phyloP scores from a whole-genome alignment of 108 stramenopile species.

The Licmophora abbreviata region DNA sequence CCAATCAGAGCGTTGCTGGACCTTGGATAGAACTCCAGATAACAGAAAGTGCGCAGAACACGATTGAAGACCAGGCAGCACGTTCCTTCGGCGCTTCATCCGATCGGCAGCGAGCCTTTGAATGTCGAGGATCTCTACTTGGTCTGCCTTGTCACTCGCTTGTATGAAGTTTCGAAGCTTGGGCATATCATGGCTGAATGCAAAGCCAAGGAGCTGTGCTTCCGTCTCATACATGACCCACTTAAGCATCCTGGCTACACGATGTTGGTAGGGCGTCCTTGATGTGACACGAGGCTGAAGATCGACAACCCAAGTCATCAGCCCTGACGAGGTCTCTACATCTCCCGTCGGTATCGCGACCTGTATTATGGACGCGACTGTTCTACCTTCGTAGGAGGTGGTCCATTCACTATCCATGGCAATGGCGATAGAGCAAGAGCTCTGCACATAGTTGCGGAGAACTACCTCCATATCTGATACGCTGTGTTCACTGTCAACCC shows the following conservation, averaged over 20 bases:
- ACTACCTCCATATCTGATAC: too few species aligned
- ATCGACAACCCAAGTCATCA: background rate
- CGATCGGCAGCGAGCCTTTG: background rate
- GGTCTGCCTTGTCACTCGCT: background rate
- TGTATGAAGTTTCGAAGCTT: background rate
- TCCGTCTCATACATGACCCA: background rate
- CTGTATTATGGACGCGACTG: background rate
- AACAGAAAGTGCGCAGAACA: background rate
- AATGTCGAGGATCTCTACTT: background rate
- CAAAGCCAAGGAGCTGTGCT: background rate
- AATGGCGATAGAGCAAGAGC: background rate
- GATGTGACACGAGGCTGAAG: background rate
- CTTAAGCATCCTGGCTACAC: background rate
- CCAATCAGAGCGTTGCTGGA: constrained; percentile 40
- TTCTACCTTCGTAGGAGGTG: background rate
- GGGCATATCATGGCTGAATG: background rate
- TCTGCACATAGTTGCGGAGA: background rate
- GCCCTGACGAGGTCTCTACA: too few species aligned
- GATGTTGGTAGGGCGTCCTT: background rate
- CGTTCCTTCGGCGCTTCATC: background rate
- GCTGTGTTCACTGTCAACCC: background rate
- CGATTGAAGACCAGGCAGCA: background rate
- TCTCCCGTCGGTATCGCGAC: background rate
- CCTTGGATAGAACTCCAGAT: constrained; percentile 18
- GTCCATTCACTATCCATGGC: background rate